Percentiles rank a stretch among this genome's conserved stretches.
phyloP scores from a whole-genome alignment of 2,329 filamentous ascomycete genomes.

The Aspergillus latus region DNA sequence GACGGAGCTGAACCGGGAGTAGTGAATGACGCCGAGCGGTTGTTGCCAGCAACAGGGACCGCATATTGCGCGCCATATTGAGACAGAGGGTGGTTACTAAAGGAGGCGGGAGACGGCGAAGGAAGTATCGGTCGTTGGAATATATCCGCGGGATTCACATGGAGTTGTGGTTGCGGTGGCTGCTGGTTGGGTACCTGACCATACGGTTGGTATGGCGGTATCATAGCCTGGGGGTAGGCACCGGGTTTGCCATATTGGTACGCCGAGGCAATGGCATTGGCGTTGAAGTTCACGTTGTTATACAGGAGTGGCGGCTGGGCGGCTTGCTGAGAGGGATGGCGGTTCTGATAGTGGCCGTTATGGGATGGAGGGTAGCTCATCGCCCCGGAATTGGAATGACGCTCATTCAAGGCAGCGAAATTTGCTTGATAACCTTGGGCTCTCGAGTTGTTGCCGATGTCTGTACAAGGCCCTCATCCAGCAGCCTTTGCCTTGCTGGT shows the following conservation, averaged over 20 bases:
- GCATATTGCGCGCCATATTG: conserved; percentile 32
- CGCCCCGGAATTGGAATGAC: conserved; percentile 32
- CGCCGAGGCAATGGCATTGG: conserved; percentile 24
- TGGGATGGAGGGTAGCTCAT: conserved; percentile 46
- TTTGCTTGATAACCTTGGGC: conserved; percentile 13
- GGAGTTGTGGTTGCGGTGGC: conserved; percentile 5
- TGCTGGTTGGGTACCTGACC: conserved; percentile 26
- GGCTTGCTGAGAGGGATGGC: conserved; percentile 30
- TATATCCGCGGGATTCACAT: conserved; percentile 37
- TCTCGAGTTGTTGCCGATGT: conserved; percentile 11
- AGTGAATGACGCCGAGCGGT: conserved; percentile 17
- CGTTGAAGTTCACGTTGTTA: conserved; percentile 29
- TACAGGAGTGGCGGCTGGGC: conserved; percentile 38
- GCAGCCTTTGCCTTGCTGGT: conserved; percentile 22
- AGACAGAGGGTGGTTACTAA: conserved; percentile 23
- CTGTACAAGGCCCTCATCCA: conserved; percentile 13
- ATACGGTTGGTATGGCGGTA: conserved; percentile 34
- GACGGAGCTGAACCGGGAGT: conserved; percentile 20
- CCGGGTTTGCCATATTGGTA: conserved; percentile 36
- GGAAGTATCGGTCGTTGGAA: conserved; percentile 35
- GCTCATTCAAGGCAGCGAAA: conserved; percentile 23
- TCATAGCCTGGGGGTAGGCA: conserved; percentile 29
- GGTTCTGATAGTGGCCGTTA: conserved; percentile 37
- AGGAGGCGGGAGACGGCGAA: conserved; percentile 31
- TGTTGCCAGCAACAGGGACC: conserved; percentile 24